Evolutionary conservation across 768 basidiomycete genomes (phyloP), one percentile per base, ranked within the genome.

Genomic region (Pholiota conissans): DNA sequence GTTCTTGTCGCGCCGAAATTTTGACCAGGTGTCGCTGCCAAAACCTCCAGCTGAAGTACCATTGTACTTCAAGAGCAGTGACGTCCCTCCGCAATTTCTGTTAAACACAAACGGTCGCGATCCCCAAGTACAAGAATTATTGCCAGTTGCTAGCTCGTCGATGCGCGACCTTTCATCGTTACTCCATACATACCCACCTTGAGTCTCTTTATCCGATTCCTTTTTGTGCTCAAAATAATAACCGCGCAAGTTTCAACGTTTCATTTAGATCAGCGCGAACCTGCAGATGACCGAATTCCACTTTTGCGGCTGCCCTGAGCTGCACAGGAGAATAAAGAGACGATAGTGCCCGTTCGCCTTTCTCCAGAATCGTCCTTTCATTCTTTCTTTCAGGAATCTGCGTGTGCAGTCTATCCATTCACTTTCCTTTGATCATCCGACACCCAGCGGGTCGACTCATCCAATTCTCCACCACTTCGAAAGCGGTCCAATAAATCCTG

Each of bases 391-490:
- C 47, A 35, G 45, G 32, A 34, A 20, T 29, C 35, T 27, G 26
- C 30, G 52, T 39, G 46, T 45, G 39, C 28, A 28, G 56, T 57
- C 52, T 13, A 28, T 55, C 61, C 24, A 27, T 30, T 28, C 24
- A 14, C 39, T 39, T 45, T 48, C 34, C 22, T 46, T 32, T 27
- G 39, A 45, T 50, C 37, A 30, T 42, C 37, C n/a, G n/a, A n/a
- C n/a, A 30, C 47, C 49, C 49, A 30, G 49, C 48, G 46, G 48
- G 46, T 57, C 48, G 20, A 39, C 29, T 49, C 46, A 55, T 29
- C 24, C 54, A 24, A 20, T 16, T 49, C 13, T 35, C 22, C 24
- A 28, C 29, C 46, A 24, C n/a, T 32, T 27, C 29, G 26, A 24
- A 34, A 22, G 29, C 54, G 10, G 29, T 27, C 20, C 34, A 22